Conservation (phyloP, 139 green algal genomes). For the Marvania coccoides region DNA sequence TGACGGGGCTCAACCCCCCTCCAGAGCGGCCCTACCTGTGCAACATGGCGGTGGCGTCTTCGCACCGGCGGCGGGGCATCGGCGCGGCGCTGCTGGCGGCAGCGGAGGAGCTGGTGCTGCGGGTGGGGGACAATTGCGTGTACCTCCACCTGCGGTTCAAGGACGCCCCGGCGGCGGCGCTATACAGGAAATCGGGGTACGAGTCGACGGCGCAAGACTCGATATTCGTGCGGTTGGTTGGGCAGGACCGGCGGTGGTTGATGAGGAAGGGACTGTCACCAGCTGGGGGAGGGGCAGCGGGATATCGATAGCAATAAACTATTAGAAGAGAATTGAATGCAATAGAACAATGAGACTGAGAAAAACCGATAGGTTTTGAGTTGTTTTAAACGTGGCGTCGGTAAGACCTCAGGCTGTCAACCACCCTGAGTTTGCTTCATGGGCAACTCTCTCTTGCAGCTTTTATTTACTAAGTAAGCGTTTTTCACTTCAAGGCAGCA, state of each 20-base stretch:
- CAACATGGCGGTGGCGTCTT: constrained; percentile 55
- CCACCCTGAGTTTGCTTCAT: too few relatives aligned
- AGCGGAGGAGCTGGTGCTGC: constrained; percentile 31
- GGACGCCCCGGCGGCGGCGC: constrained; percentile 14
- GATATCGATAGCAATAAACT: too few relatives aligned
- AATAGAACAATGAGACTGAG: too few relatives aligned
- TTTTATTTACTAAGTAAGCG: too few relatives aligned
- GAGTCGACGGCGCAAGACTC: constrained; percentile 14
- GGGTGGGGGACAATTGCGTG: constrained; percentile 26
- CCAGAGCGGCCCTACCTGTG: constrained; percentile 61
- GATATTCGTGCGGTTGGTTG: constrained; percentile 24
- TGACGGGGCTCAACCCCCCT: constrained; percentile 38
- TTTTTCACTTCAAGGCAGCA: too few relatives aligned
- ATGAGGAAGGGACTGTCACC: constrained; percentile 39
- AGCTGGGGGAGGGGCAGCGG: too few relatives aligned
- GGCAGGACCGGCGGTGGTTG: constrained; percentile 31
- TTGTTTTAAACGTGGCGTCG: too few relatives aligned
- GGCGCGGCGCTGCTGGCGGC: constrained; percentile 40
- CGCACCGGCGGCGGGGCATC: constrained; percentile 32
- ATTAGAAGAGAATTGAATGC: too few relatives aligned
- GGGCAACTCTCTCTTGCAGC: too few relatives aligned
- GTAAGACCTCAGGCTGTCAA: too few relatives aligned
- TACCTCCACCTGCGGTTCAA: constrained; percentile 54
- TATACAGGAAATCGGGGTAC: constrained; percentile 34
- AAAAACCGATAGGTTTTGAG: too few relatives aligned